Conservation (phyloP, 2,329 filamentous ascomycete genomes). For the Beauveria brongniartii region DNA sequence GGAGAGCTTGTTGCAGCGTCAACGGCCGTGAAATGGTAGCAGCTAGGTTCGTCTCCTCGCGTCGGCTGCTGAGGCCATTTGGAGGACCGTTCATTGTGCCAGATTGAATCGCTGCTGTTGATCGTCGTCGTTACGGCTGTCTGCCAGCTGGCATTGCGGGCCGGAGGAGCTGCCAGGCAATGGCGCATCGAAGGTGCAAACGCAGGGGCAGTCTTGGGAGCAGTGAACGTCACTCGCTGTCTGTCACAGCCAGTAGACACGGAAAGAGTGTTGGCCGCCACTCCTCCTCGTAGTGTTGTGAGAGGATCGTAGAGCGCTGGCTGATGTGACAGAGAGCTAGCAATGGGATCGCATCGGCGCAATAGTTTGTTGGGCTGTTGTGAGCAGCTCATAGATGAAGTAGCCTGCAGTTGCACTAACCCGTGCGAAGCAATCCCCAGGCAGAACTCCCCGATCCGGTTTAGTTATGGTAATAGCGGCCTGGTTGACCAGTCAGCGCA, state of each 20-base stretch:
- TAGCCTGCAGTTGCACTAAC: neutral
- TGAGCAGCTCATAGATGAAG: neutral
- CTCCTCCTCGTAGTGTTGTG: neutral
- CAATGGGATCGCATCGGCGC: conserved; percentile 5
- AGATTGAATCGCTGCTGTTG: conserved; percentile 24
- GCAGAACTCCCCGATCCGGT: conserved; percentile 10
- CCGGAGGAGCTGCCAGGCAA: conserved; percentile 16
- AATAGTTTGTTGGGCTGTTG: neutral
- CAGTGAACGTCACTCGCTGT: neutral
- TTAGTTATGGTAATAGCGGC: conserved; percentile 1
- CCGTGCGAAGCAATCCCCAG: conserved; percentile 7
- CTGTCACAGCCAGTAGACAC: neutral
- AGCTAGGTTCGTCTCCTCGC: conserved; percentile 17
- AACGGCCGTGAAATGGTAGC: conserved; percentile 38
- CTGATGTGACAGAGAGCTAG: neutral
- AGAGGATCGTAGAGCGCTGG: neutral
- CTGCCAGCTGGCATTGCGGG: conserved; percentile 24
- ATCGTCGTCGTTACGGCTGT: conserved; percentile 21
- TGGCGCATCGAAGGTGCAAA: conserved; percentile 12
- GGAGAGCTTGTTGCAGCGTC: conserved; percentile 65
- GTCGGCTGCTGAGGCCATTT: conserved; percentile 26
- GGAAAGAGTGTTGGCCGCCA: neutral
- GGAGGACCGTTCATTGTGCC: conserved; percentile 23
- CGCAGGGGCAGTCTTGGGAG: conserved; percentile 2
- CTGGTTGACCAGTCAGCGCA: conserved; percentile 10